Base-by-base conservation (phyloP, 1,284 basidiomycete genomes). In the Paramarasmius palmivorus region DNA sequence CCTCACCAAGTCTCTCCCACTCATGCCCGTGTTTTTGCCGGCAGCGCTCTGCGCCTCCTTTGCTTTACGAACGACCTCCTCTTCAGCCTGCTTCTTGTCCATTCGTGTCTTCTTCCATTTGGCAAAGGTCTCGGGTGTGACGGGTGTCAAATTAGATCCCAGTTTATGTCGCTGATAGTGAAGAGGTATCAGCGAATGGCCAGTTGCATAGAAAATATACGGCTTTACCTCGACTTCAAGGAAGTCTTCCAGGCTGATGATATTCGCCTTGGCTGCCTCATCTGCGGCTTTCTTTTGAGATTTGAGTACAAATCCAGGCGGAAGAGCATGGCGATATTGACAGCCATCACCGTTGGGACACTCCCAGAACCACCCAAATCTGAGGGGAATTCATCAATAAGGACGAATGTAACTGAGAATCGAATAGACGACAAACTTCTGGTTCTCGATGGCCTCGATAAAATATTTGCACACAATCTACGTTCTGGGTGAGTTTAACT, bases 401-500 rank as follows among this genome's bases (percentile, higher is more conserved):
- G 19, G 3, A 36, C 17, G 9, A 3, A 12, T 17, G 32, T 35
- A 20, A 63, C 63, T 64, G 52, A 67, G 67, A n/a, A 26, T 10
- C 19, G 20, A 54, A 20, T 2, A 14, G 40, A 26, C n/a, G n/a
- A n/a, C 79, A 55, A 76, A 95, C 82, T 93, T 94, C 67, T 93
- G 87, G 10, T 82, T 81, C 70, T 99, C 97, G 67, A 99, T 97
- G 23, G 96, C 97, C 66, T 98, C 89, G 59, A 99, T 90, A 68
- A 99, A 99, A 74, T 77, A 88, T 73, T 96, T 98, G 86, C 96
- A 98, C 8, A 98, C 95, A 65, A 98, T 97, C 93, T 93, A 61
- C 15, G 50, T 17, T 19, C 23, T 40, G 5, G 25, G 45, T 34
- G 15, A 48, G 26, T 53, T 36, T 36, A 47, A 40, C 42, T 56